phyloP scores from a whole-genome alignment of 2,329 filamentous ascomycete species.

The Colletotrichum noveboracense region DNA sequence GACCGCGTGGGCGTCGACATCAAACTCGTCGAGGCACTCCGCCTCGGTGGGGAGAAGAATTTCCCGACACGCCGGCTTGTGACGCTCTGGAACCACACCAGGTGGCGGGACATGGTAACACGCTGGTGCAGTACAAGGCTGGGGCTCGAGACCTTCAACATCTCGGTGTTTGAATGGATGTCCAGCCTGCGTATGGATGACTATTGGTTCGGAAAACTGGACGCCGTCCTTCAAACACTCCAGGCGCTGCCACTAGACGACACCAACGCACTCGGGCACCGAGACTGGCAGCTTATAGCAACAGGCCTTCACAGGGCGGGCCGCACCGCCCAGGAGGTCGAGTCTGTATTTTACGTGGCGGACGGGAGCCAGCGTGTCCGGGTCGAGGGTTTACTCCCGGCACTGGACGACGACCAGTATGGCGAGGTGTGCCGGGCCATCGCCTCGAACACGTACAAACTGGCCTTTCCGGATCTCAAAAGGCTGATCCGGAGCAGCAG shows the following conservation, averaged over 20 bases:
- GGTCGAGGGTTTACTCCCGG: too few species aligned
- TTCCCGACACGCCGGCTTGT: not conserved
- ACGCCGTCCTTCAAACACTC: not conserved
- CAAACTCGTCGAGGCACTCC: not conserved
- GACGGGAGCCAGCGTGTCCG: too few species aligned
- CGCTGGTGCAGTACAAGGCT: not conserved
- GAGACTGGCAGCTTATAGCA: not conserved
- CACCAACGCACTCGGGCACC: not conserved
- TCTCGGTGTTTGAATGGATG: not conserved
- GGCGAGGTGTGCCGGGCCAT: too few species aligned
- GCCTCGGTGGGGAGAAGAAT: not conserved
- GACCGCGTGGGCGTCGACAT: not conserved
- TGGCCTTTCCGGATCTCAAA: too few species aligned
- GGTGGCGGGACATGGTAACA: not conserved
- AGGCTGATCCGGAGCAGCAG: too few species aligned
- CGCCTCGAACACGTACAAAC: too few species aligned
- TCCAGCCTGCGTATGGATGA: not conserved
- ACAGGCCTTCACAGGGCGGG: too few species aligned
- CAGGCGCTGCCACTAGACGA: not conserved
- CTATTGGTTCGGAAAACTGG: not conserved
- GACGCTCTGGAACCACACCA: not conserved
- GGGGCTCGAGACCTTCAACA: not conserved
- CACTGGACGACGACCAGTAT: too few species aligned
- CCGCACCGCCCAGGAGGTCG: too few species aligned
- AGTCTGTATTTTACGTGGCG: too few species aligned